Evolutionary conservation across 1,284 basidiomycete genomes (phyloP).

Genomic region (Erythrobasidium hasegawianum): DNA sequence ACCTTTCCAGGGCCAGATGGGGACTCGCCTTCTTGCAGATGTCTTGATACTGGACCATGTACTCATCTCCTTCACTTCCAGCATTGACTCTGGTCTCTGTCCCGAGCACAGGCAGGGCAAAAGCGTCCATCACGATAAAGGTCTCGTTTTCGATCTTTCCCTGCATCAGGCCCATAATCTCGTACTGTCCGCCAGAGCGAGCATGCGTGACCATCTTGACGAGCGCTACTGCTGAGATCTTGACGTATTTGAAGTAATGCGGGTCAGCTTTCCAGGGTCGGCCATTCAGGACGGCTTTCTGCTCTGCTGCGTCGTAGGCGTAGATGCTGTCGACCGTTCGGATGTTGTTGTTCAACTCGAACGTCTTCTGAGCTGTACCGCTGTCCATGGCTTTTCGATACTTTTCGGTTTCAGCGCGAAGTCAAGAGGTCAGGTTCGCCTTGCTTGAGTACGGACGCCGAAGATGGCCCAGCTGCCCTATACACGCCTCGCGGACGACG

Average conservation of each 20-base stretch:
- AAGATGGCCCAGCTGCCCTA: too few relatives aligned
- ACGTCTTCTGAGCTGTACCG: constrained; percentile 65
- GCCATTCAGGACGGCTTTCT: constrained; percentile 66
- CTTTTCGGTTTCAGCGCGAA: neutral
- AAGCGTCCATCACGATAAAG: constrained; percentile 91
- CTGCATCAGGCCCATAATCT: constrained; percentile 99
- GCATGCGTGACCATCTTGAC: constrained; percentile 99
- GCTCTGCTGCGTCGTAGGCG: constrained; percentile 65
- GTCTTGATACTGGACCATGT: constrained; percentile 91
- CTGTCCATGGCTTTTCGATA: neutral
- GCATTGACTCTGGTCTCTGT: constrained; percentile 98
- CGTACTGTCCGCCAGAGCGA: constrained; percentile 90
- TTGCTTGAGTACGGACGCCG: too few relatives aligned
- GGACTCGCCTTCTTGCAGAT: constrained; percentile 66
- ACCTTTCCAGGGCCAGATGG: neutral
- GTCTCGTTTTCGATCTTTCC: constrained; percentile 84
- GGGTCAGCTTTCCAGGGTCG: constrained; percentile 85
- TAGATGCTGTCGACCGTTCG: constrained; percentile 45
- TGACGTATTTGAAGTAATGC: constrained; percentile 88
- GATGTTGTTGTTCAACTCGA: constrained; percentile 77
- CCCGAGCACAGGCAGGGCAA: constrained; percentile 95
- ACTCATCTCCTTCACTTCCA: constrained; percentile 92
- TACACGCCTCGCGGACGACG: neutral
- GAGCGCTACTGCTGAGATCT: constrained; percentile 88
- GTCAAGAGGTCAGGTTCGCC: too few relatives aligned